A percentile compares a stretch with the other conserved stretches of the same genome.
Conservation (phyloP, 768 basidiomycete species). For the Coprinellus micaceus region DNA sequence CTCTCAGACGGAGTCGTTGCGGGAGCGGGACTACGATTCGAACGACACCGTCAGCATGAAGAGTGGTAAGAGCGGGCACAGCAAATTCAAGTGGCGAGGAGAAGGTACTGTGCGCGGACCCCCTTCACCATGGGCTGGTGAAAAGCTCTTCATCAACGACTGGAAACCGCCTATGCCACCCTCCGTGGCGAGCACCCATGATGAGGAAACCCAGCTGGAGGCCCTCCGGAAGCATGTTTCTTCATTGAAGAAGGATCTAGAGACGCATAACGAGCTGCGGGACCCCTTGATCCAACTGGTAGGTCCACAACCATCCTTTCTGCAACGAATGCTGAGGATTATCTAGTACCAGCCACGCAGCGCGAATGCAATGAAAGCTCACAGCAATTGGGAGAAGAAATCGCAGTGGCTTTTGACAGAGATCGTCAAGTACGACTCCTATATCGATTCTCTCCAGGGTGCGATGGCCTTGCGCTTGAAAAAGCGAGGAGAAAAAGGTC, state of each 20-base stretch:
- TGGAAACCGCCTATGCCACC: slow-evolving; percentile 93
- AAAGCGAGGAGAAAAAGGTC: slow-evolving; percentile 84
- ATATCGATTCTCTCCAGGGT: slow-evolving; percentile 82
- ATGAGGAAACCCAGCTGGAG: slow-evolving; percentile 92
- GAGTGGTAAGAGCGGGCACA: slow-evolving; percentile 69
- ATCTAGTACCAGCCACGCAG: slow-evolving; percentile 76
- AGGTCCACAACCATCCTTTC: slow-evolving; percentile 12
- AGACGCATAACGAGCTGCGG: slow-evolving; percentile 78
- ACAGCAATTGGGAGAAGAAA: slow-evolving; percentile 90
- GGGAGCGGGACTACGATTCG: slow-evolving; percentile 39
- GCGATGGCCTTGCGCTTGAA: slow-evolving; percentile 85
- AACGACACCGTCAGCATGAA: slow-evolving; percentile 52
- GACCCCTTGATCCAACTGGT: slow-evolving; percentile 82
- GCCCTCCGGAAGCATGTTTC: slow-evolving; percentile 79
- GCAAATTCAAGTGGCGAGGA: slow-evolving; percentile 64
- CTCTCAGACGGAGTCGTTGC: slow-evolving; percentile 54
- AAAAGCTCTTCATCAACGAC: slow-evolving; percentile 79
- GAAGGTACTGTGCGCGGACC: slow-evolving; percentile 66
- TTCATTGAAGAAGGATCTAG: slow-evolving; percentile 72
- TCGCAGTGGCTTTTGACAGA: slow-evolving; percentile 87
- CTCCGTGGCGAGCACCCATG: slow-evolving; percentile 76
- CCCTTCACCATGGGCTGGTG: slow-evolving; percentile 64
- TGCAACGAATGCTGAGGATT: slow-evolving; percentile 13
- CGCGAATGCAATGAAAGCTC: slow-evolving; percentile 68
- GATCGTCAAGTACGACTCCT: slow-evolving; percentile 93